Conservation (phyloP, 371 early-diverging fungal species). For the Mucor piriformis region DNA sequence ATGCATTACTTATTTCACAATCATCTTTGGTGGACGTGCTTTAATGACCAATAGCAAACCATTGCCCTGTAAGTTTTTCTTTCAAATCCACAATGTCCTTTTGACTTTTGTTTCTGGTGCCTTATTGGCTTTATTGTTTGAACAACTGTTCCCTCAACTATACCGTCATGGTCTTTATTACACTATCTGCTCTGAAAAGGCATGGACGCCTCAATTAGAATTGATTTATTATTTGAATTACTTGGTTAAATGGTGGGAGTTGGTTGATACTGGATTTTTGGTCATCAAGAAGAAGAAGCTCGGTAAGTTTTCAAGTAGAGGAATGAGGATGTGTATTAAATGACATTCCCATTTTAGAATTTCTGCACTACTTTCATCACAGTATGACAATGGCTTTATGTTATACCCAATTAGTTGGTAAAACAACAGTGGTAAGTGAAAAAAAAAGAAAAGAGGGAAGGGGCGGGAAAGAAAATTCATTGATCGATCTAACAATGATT, state of each 20-base stretch:
- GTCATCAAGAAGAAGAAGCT: conserved; percentile 73
- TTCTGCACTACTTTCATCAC: conserved; percentile 86
- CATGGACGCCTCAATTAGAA: conserved; percentile 62
- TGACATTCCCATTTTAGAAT: conserved; percentile 39
- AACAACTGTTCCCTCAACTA: conserved; percentile 68
- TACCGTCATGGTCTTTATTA: conserved; percentile 66
- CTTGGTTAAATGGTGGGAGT: conserved; percentile 73
- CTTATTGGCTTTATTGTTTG: conserved; percentile 64
- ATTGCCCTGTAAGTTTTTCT: conserved; percentile 62
- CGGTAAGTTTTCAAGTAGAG: conserved; percentile 15
- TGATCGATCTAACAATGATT: background rate
- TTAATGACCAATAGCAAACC: conserved; percentile 61
- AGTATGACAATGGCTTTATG: conserved; percentile 82
- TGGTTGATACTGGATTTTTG: conserved; percentile 71
- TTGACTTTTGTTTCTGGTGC: conserved; percentile 65
- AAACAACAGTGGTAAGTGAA: conserved; percentile 71
- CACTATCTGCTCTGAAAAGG: conserved; percentile 57
- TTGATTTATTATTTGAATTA: conserved; percentile 73
- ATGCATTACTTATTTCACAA: conserved; percentile 58
- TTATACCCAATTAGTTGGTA: conserved; percentile 76
- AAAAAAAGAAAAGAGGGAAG: background rate
- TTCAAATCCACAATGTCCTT: conserved; percentile 74
- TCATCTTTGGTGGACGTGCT: conserved; percentile 70
- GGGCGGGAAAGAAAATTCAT: background rate
- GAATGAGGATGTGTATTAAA: background rate